Evolutionary conservation across 108 stramenopile genomes (phyloP).

Genomic region (Schizochytrium sp.): DNA sequence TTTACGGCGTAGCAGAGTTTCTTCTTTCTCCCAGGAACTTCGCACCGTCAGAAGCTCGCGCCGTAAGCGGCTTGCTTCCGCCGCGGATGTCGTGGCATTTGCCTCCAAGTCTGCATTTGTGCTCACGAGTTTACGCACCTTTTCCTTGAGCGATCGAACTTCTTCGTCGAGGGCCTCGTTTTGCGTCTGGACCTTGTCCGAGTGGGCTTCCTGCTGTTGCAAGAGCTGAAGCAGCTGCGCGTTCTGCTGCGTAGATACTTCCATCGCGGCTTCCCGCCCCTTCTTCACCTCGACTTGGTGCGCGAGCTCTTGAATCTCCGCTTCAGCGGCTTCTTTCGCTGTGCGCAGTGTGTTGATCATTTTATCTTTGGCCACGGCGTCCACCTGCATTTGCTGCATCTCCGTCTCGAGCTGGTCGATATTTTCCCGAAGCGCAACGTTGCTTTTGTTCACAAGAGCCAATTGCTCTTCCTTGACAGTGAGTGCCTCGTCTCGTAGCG

Average conservation of each 20-base stretch:
- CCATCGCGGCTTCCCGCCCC: not conserved
- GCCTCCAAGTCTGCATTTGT: not conserved
- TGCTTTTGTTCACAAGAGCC: not conserved
- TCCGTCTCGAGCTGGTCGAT: not conserved
- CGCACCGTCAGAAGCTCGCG: not conserved
- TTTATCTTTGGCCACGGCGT: not conserved
- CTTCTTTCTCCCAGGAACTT: not conserved
- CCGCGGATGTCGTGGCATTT: not conserved
- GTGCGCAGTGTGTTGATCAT: not conserved
- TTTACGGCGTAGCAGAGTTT: not conserved
- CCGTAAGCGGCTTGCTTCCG: not conserved
- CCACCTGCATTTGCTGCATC: not conserved
- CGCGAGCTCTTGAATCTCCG: not conserved
- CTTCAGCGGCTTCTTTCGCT: not conserved
- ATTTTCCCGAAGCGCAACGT: not conserved
- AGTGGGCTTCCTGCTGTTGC: not conserved
- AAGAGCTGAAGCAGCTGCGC: not conserved
- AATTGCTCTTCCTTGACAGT: not conserved
- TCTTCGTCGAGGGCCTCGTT: not conserved
- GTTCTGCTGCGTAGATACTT: not conserved
- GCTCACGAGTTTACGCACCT: not conserved
- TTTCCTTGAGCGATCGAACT: not conserved
- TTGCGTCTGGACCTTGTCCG: not conserved
- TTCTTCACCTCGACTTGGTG: not conserved
- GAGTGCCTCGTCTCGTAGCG: not conserved